Evolutionary conservation across 257 asterid species (phyloP), one percentile per base, ranked within the genome.

Genomic region (Penstemon barbatus): DNA sequence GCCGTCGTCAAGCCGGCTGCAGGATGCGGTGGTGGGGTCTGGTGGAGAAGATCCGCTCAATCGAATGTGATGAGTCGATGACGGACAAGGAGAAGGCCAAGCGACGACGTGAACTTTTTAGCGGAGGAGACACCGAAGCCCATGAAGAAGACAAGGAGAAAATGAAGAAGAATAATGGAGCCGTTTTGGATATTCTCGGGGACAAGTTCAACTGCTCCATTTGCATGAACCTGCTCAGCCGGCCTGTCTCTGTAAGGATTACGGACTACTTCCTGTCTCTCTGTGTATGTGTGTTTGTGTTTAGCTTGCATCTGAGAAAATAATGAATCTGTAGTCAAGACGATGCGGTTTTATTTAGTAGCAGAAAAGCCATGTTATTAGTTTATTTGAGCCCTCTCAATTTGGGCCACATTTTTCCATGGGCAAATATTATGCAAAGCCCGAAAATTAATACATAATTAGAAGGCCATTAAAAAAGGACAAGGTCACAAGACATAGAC

Each of bases 171-270:
- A 73, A 57, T 50, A 70, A 71, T 5, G 78, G 78, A 45, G 89
- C 83, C 19, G 83, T 75, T 70, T 79, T 83, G 71, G 82, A 75
- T 77, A 79, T 86, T 72, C 75, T 92, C 13, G 97, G 90, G n/a
- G 85, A 81, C 61, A 69, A 76, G 78, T 82, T 89, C 61, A 80
- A 86, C 72, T 92, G 98, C 83, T 87, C 97, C 63, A 86, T 92
- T 37, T 92, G 98, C 96, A 89, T 89, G 98, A 96, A 87, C 60
- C 87, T 87, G 25, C 95, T 91, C 19, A 96, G 89, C 8, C 74
- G 87, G 68, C 98, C 98, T 25, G 91, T 89, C 8, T 81, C 98
- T 75, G 98, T 92, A 71, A 63, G 87, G 50, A 70, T 70, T 59
- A 9, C 33, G 2, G 33, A 25, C 18, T 25, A 25, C 44, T 73